These are phyloP conservation scores for Ascoidea rubescens DNA, from an alignment of 805 yeast genomes.

Conservation along the genomic window DNA sequence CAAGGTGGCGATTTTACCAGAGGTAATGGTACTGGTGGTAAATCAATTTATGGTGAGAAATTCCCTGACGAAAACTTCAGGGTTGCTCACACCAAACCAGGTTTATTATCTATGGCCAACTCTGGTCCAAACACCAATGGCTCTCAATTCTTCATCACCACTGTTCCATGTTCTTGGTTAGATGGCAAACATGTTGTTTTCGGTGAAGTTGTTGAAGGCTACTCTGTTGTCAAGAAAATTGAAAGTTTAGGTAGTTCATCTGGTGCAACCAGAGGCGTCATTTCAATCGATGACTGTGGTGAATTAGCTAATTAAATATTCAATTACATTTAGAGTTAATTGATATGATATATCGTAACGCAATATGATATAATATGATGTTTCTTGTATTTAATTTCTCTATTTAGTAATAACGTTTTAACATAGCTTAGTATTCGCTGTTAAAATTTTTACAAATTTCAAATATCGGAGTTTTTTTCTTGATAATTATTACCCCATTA, in stretches of 20 bases:
- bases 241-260: conserved; percentile 54
- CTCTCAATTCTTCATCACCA: conserved; percentile 88
- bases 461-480: no score
- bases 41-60: conserved; percentile 70
- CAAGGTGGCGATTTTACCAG: conserved; percentile 91
- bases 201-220: conserved; percentile 78
- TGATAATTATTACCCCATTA: no score
- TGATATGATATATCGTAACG: no score
- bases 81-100: conserved; percentile 68
- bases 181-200: conserved; percentile 95
- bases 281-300: conserved; percentile 70
- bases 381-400: no score
- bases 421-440: no score
- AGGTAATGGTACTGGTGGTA: conserved; percentile 68
- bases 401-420: no score
- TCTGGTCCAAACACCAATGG: conserved; percentile 95
- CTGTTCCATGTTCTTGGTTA: conserved; percentile 85
- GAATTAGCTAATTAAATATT: conserved; percentile 14
- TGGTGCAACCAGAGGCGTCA: conserved; percentile 63
- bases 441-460: no score
- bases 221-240: conserved; percentile 61
- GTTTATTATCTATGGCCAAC: conserved; percentile 90
- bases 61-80: conserved; percentile 85
- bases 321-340: no score
- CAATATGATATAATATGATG: no score